phyloP scores from a whole-genome alignment of 768 basidiomycete genomes.

The Coprinellus aureogranulatus region DNA sequence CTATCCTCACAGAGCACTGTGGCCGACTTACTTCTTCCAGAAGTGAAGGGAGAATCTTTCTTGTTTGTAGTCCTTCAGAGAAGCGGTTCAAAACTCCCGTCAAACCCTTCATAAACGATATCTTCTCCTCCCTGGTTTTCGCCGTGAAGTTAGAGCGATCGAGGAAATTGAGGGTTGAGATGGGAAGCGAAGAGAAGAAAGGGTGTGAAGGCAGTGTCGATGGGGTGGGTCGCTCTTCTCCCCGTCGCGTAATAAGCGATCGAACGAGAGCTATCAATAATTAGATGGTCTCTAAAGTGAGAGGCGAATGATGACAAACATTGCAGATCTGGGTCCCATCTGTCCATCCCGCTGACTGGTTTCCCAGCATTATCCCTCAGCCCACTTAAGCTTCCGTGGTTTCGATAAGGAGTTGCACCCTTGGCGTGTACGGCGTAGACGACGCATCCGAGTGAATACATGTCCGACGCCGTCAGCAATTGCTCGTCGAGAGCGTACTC shows the following conservation, averaged over 20 bases:
- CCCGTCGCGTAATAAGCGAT: conserved; percentile 77
- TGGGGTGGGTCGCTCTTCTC: conserved; percentile 71
- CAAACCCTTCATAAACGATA: conserved; percentile 92
- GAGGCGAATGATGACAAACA: conserved; percentile 36
- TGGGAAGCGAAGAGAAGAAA: conserved; percentile 94
- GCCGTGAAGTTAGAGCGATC: conserved; percentile 94
- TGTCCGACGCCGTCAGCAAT: conserved; percentile 83
- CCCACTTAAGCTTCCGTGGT: conserved; percentile 69
- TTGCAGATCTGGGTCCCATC: conserved; percentile 71
- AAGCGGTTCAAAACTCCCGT: conserved; percentile 78
- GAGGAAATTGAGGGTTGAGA: conserved; percentile 93
- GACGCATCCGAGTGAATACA: conserved; percentile 89
- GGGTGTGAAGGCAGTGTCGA: conserved; percentile 76
- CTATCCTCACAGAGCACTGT: not conserved
- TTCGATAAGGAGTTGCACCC: conserved; percentile 83
- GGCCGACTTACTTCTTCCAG: conserved; percentile 74
- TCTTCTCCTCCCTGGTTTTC: conserved; percentile 93
- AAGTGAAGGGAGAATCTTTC: conserved; percentile 89
- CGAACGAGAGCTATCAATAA: conserved; percentile 64
- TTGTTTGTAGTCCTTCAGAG: conserved; percentile 77
- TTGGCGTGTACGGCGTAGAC: conserved; percentile 91
- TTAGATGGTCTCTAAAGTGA: not conserved
- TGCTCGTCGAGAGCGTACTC: conserved; percentile 93
- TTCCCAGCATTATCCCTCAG: conserved; percentile 70
- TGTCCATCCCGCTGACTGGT: conserved; percentile 57